Conservation (phyloP, 495 filamentous ascomycete species). For the Penicillium paxilli region DNA sequence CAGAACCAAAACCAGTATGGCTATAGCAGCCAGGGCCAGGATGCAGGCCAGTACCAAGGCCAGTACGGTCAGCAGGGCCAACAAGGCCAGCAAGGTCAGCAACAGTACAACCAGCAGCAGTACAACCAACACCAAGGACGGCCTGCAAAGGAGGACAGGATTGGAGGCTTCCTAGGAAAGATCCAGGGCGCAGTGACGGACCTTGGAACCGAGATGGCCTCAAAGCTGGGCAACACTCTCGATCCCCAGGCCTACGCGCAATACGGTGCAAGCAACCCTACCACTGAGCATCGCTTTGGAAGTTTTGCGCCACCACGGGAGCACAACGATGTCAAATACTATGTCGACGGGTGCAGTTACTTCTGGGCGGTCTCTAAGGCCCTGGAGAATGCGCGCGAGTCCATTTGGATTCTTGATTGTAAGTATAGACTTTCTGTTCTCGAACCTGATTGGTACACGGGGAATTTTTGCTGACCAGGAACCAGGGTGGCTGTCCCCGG, state of each 20-base stretch:
- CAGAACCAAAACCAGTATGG: constrained; percentile 11
- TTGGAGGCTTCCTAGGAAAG: constrained; percentile 56
- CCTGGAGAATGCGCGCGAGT: constrained; percentile 78
- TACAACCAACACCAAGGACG: constrained; percentile 25
- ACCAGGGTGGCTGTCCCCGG: constrained; percentile 80
- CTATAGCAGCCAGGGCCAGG: constrained; percentile 8
- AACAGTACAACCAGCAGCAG: constrained; percentile 13
- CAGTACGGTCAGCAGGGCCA: constrained; percentile 4
- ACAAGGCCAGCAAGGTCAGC: constrained; percentile 11
- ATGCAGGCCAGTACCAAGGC: constrained; percentile 11
- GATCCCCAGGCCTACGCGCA: constrained; percentile 52
- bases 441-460: background rate
- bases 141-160: constrained; percentile 42
- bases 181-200: constrained; percentile 54
- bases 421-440: background rate
- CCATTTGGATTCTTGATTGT: constrained; percentile 84
- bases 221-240: constrained; percentile 46
- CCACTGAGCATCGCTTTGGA: constrained; percentile 66
- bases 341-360: constrained; percentile 89
- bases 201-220: constrained; percentile 50
- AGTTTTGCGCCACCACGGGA: constrained; percentile 75
- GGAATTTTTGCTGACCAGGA: constrained; percentile 2
- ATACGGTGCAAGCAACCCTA: constrained; percentile 45
- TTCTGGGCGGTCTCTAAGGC: constrained; percentile 88
- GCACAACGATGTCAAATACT: constrained; percentile 79